These are phyloP conservation scores for Vitis hybrid DNA, from an alignment of 177 flowering plant genomes.

Conservation along the genomic window DNA sequence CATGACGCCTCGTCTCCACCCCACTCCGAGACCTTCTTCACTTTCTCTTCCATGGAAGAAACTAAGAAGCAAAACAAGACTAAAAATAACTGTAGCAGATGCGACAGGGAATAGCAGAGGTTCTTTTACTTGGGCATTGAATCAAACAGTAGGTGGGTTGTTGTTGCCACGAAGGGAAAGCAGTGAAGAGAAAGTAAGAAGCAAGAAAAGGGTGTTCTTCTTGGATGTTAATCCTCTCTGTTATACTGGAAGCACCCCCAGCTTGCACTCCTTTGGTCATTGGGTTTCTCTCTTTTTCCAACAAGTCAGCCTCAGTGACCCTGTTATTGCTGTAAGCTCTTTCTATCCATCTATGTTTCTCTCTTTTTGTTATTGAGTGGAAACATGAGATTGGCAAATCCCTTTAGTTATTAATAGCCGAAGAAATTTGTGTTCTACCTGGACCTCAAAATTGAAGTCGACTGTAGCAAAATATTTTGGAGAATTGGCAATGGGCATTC, in stretches of 20 bases:
- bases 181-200: neutral
- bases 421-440: neutral
- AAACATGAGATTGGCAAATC: neutral
- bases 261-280: slow-evolving; percentile 70
- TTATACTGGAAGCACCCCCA: slow-evolving; percentile 66
- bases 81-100: neutral
- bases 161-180: slow-evolving; percentile 1
- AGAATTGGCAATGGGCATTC: no score
- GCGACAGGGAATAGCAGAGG: neutral
- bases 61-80: neutral
- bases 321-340: slow-evolving; percentile 79
- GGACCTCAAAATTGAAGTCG: no score
- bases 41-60: neutral
- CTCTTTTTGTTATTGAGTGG: neutral
- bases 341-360: slow-evolving; percentile 3
- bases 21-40: neutral
- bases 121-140: slow-evolving; percentile 17
- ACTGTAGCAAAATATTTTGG: no score
- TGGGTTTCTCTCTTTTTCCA: slow-evolving; percentile 90
- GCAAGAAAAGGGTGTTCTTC: slow-evolving; percentile 72
- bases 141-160: slow-evolving; percentile 39
- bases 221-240: slow-evolving; percentile 91
- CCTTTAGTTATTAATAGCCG: neutral
- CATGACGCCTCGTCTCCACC: neutral
- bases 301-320: slow-evolving; percentile 67